Conservation (phyloP, 768 basidiomycete genomes). For the Auriculariales sp. region DNA sequence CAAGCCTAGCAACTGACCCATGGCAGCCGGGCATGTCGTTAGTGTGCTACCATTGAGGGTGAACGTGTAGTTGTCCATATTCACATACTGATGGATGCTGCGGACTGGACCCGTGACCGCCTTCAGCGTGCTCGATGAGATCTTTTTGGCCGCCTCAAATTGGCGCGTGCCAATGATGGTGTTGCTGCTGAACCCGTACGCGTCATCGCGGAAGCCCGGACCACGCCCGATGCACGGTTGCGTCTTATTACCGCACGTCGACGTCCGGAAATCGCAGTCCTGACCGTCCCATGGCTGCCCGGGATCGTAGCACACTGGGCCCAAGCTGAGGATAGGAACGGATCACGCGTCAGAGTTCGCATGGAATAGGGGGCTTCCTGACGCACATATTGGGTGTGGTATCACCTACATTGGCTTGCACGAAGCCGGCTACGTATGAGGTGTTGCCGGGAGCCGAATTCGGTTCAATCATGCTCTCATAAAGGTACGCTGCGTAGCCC, state of each 20-base stretch:
- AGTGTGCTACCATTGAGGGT: conserved; percentile 50
- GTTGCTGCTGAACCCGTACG: conserved; percentile 68
- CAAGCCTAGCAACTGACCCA: conserved; percentile 50
- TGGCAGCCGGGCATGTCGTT: conserved; percentile 63
- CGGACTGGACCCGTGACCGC: conserved; percentile 45
- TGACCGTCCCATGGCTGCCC: conserved; percentile 53
- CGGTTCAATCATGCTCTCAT: conserved; percentile 47
- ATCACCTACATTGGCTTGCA: conserved; percentile 73
- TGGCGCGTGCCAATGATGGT: conserved; percentile 55
- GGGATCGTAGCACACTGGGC: conserved; percentile 67
- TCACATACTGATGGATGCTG: conserved; percentile 51
- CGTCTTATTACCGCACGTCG: conserved; percentile 59
- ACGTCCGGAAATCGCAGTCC: conserved; percentile 52
- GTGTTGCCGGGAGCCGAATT: conserved; percentile 49
- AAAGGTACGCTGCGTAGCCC: conserved; percentile 71
- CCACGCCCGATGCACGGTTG: conserved; percentile 61
- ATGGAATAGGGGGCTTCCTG: too few relatives aligned
- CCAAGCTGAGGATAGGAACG: conserved; percentile 25
- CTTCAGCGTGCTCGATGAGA: conserved; percentile 40
- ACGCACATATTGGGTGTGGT: conserved; percentile 18
- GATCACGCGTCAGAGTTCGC: too few relatives aligned
- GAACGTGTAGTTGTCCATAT: conserved; percentile 59
- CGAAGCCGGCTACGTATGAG: conserved; percentile 60
- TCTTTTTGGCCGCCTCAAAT: conserved; percentile 47
- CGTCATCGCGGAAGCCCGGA: conserved; percentile 59